A percentile compares a stretch with the other conserved stretches of the same genome.
Conservation (phyloP, 805 yeast genomes). For the Saturnispora mendoncae region DNA sequence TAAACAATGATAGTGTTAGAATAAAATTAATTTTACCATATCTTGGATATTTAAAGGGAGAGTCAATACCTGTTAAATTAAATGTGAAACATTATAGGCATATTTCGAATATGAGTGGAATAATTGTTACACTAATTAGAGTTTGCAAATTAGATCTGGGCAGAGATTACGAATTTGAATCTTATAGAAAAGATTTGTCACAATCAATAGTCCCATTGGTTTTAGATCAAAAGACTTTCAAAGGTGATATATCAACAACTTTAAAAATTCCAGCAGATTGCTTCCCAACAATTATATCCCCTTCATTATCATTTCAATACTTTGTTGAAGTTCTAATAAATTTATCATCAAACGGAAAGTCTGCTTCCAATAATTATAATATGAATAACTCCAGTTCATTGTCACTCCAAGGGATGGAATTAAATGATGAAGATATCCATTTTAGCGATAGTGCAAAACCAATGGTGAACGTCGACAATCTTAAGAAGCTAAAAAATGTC, state of each 20-base stretch:
- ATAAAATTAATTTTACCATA: slow-evolving; percentile 42
- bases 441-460: slow-evolving; percentile 17
- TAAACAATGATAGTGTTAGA: slow-evolving; percentile 13
- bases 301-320: slow-evolving; percentile 71
- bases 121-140: slow-evolving; percentile 71
- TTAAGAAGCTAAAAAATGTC: slow-evolving; percentile 68
- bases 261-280: slow-evolving; percentile 75
- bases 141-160: slow-evolving; percentile 62
- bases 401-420: not conserved
- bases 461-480: slow-evolving; percentile 70
- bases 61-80: slow-evolving; percentile 63
- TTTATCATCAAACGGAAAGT: slow-evolving; percentile 33
- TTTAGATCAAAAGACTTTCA: slow-evolving; percentile 58
- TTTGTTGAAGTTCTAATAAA: slow-evolving; percentile 79
- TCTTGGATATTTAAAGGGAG: slow-evolving; percentile 74
- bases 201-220: slow-evolving; percentile 71
- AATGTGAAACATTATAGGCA: slow-evolving; percentile 61
- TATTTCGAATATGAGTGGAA: slow-evolving; percentile 60
- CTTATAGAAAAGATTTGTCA: slow-evolving; percentile 75
- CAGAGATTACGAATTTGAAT: slow-evolving; percentile 51
- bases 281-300: slow-evolving; percentile 72
- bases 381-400: not conserved
- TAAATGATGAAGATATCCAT: slow-evolving; percentile 20
- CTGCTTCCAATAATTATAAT: not conserved
- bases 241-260: slow-evolving; percentile 50